Conservation (phyloP, 495 filamentous ascomycete genomes). For the Ascobolus immersus region DNA sequence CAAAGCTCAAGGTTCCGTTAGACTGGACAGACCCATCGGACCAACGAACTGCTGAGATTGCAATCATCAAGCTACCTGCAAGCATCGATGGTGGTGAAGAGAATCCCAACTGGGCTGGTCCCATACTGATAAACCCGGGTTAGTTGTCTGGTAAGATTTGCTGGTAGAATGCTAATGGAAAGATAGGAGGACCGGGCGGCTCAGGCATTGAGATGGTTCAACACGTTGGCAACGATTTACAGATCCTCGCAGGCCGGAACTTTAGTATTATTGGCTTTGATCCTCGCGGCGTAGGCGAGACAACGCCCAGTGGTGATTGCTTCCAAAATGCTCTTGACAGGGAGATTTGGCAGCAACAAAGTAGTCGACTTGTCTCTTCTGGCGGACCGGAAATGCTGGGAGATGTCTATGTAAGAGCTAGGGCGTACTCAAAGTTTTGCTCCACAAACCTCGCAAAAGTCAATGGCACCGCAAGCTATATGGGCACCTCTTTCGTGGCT, state of each 20-base stretch:
- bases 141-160: too few species aligned
- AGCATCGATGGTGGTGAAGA: slow-evolving; percentile 16
- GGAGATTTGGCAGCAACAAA: slow-evolving; percentile 4
- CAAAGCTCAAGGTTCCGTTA: slow-evolving; percentile 25
- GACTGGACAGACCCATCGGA: slow-evolving; percentile 24
- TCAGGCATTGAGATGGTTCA: slow-evolving; percentile 21
- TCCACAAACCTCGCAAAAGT: too few species aligned
- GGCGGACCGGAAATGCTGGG: too few species aligned
- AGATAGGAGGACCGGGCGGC: slow-evolving; percentile 27
- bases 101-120: slow-evolving; percentile 21
- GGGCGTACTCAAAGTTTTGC: too few species aligned
- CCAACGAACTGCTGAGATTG: slow-evolving; percentile 19
- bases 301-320: slow-evolving; percentile 25
- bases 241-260: slow-evolving; percentile 23
- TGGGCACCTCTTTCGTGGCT: slow-evolving; percentile 10
- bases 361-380: too few species aligned
- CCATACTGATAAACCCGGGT: slow-evolving; percentile 28
- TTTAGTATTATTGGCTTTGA: slow-evolving; percentile 31
- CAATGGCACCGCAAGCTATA: too few species aligned
- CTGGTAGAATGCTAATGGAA: too few species aligned
- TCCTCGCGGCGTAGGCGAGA: slow-evolving; percentile 28
- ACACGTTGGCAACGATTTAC: slow-evolving; percentile 18
- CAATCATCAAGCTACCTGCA: slow-evolving; percentile 23
- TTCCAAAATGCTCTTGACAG: slow-evolving; percentile 17
- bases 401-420: slow-evolving; percentile 5